These are phyloP conservation scores for Cruciata laevipes DNA, from an alignment of 257 asterid species.

Conservation along the genomic window DNA sequence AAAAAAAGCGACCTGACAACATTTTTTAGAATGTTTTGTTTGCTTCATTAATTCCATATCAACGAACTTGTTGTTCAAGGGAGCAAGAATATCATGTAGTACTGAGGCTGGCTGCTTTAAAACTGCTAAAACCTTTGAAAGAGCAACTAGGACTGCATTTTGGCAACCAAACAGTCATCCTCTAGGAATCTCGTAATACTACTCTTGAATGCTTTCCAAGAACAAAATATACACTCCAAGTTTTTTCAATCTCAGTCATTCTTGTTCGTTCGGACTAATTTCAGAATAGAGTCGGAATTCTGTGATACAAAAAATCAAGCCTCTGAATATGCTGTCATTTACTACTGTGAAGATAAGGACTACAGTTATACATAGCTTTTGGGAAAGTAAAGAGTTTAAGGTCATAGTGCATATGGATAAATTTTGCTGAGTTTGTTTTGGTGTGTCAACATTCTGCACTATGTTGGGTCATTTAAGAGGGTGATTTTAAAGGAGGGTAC, in stretches of 20 bases:
- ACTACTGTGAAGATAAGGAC: no score
- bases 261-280: not conserved
- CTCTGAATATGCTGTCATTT: not conserved
- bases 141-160: not conserved
- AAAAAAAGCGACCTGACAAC: not conserved
- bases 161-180: constrained; percentile 1
- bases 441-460: not conserved
- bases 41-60: no score
- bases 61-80: not conserved
- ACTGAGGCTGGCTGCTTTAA: no score
- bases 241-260: not conserved
- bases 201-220: not conserved
- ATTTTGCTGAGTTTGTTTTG: not conserved
- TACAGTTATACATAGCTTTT: not conserved
- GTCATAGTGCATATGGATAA: not conserved
- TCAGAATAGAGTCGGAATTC: not conserved
- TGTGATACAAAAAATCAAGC: not conserved
- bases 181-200: no score
- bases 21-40: not conserved
- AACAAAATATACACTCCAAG: not conserved
- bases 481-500: no score
- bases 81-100: not conserved
- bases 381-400: not conserved
- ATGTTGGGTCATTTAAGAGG: no score
- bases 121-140: not conserved